Evolutionary conservation across 345 rosid species (phyloP), one percentile per base, ranked within the genome.

Genomic region (Streptanthus diversifolius): DNA sequence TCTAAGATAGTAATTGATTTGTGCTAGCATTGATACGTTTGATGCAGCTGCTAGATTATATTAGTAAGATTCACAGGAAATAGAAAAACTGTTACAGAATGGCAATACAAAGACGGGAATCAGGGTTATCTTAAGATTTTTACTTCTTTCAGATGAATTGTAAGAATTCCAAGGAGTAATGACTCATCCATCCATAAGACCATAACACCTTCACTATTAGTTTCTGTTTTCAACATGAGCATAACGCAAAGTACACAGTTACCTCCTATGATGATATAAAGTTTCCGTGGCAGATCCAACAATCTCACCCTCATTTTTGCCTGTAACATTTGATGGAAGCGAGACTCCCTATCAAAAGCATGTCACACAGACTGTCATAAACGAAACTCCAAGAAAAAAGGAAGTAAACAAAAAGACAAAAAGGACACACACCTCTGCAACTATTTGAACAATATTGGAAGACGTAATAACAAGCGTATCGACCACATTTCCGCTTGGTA

Each of bases 381-480:
- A 66, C 3, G 54, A 30, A 24, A 61, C 58, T 35, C 24, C 25
- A 49, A 55, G 8, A 53, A 54, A 25, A 49, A 56, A 47, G 36
- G 40, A 65, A 35, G 47, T 13, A 70, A 51, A 12, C 0, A 51
- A 22, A 37, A 40, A 29, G 60, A 56, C 19, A 51, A 29, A 30
- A 62, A 74, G 73, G 80, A 68, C 75, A 63, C 10, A 33, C 1
- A 87, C 98, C 90, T 83, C 86, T 0, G 93, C 93, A 81, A 90
- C 81, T 43, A 90, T 85, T 87, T 90, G 93, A 80, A 85, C 98
- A 74, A 93, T 85, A 76, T 90, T 86, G 45, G 71, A 66, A 1
- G 97, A 76, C 18, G 77, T 81, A 63, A 93, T 84, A 58, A 90
- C 87, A 69, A 90, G 90, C 1, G 96, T 87, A 61, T 87, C 87